A percentile compares a stretch with the other conserved stretches of the same genome.
Evolutionary conservation across 148 eudicot genomes (phyloP).

Genomic region (Pharnaceum exiguum): DNA sequence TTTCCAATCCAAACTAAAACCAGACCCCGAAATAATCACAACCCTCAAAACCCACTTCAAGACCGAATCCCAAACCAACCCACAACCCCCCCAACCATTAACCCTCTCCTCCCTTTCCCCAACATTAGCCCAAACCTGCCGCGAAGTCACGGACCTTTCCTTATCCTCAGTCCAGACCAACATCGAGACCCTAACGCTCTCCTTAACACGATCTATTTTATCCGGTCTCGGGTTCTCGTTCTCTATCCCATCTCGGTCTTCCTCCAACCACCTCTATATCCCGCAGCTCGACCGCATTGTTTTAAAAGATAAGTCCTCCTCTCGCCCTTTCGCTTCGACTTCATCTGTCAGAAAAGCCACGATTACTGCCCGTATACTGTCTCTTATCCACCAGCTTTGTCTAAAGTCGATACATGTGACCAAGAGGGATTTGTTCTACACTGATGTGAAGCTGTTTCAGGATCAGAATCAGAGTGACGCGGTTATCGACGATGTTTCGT

Average conservation of each 20-base stretch:
- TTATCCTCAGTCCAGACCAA: constrained; percentile 69
- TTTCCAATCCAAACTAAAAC: constrained; percentile 57
- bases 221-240: constrained; percentile 74
- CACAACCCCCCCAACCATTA: constrained; percentile 52
- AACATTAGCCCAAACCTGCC: constrained; percentile 65
- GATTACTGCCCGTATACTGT: constrained; percentile 64
- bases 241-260: constrained; percentile 74
- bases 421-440: constrained; percentile 88
- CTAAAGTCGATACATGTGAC: constrained; percentile 74
- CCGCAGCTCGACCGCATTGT: constrained; percentile 94
- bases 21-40: constrained; percentile 53
- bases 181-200: constrained; percentile 61
- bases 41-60: constrained; percentile 32
- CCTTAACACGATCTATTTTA: constrained; percentile 71
- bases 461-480: constrained; percentile 84
- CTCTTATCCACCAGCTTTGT: constrained; percentile 76
- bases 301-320: constrained; percentile 58
- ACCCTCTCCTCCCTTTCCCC: constrained; percentile 56
- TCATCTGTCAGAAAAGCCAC: constrained; percentile 80
- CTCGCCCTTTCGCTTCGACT: constrained; percentile 64
- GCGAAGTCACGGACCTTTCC: constrained; percentile 84
- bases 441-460: constrained; percentile 88
- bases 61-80: constrained; percentile 33
- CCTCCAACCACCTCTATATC: constrained; percentile 84
- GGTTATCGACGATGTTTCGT: constrained; percentile 82